Conservation (phyloP, 306 rosid species). For the Cucurbita argyrosperma region DNA sequence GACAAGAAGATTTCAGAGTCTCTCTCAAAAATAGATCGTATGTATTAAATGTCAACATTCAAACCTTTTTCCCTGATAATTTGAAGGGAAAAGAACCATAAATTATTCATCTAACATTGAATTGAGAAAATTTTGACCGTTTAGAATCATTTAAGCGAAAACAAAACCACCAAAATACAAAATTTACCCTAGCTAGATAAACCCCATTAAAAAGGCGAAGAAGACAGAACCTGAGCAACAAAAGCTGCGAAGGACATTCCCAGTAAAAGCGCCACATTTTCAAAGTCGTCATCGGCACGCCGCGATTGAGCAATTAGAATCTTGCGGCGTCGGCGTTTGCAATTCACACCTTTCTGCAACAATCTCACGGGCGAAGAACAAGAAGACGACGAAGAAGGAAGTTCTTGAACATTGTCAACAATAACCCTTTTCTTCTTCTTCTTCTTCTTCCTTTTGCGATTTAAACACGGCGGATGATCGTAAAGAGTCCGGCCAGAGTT, state of each 20-base stretch:
- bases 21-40: not conserved
- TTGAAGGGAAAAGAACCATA: not conserved
- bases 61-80: not conserved
- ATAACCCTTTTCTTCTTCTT: conserved; percentile 14
- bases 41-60: not conserved
- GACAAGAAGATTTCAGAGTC: not conserved
- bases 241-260: conserved; percentile 88
- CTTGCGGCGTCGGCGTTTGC: conserved; percentile 49
- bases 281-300: conserved; percentile 24
- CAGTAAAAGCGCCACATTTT: conserved; percentile 48
- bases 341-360: conserved; percentile 14
- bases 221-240: conserved; percentile 46
- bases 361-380: conserved; percentile 16
- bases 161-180: not conserved
- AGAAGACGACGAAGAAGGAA: conserved; percentile 19
- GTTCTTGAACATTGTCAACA: conserved; percentile 9
- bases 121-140: not conserved
- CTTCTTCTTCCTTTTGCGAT: not conserved
- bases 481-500: conserved; percentile 10
- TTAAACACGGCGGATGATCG: conserved; percentile 5
- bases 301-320: conserved; percentile 16
- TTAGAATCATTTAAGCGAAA: not conserved
- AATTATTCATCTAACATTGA: not conserved
- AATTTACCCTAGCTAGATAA: not conserved
- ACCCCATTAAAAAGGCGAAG: not conserved